Evolutionary conservation across 1,284 basidiomycete genomes (phyloP).

Genomic region (Sutorius eximius): DNA sequence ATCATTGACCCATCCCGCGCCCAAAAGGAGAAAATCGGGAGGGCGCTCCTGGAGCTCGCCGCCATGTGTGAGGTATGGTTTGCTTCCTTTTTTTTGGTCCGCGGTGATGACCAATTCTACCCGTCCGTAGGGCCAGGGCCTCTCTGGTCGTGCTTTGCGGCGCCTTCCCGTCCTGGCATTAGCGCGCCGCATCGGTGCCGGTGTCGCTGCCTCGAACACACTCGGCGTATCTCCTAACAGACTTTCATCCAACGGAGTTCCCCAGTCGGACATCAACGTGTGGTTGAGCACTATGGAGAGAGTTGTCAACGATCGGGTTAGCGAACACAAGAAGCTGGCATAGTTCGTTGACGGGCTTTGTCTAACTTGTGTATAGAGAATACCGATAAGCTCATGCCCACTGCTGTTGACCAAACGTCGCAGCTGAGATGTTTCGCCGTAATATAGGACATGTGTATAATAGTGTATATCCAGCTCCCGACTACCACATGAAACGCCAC

Average conservation of each 20-base stretch:
- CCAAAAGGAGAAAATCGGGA: constrained; percentile 50
- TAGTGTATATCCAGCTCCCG: constrained; percentile 5
- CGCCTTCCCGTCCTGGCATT: constrained; percentile 91
- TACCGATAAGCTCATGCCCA: background rate
- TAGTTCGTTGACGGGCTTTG: constrained; percentile 11
- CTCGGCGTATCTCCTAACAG: constrained; percentile 9
- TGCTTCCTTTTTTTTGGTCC: background rate
- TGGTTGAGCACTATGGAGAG: constrained; percentile 81
- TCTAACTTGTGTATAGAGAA: background rate
- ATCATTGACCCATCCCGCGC: constrained; percentile 4
- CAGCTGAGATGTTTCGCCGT: background rate
- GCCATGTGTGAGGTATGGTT: constrained; percentile 65
- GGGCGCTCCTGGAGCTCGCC: constrained; percentile 66
- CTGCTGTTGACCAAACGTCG: background rate
- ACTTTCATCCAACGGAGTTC: constrained; percentile 13
- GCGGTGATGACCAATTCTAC: background rate
- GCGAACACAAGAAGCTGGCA: constrained; percentile 45
- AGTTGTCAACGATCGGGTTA: constrained; percentile 59
- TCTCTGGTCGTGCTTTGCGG: constrained; percentile 89
- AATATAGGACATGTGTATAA: constrained; percentile 1
- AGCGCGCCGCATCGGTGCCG: constrained; percentile 72
- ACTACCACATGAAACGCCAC: background rate
- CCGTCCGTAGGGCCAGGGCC: constrained; percentile 53
- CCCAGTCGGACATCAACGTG: constrained; percentile 49
- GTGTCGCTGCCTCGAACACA: constrained; percentile 26